Conservation (phyloP, 345 rosid genomes). For the Euclidium syriacum region DNA sequence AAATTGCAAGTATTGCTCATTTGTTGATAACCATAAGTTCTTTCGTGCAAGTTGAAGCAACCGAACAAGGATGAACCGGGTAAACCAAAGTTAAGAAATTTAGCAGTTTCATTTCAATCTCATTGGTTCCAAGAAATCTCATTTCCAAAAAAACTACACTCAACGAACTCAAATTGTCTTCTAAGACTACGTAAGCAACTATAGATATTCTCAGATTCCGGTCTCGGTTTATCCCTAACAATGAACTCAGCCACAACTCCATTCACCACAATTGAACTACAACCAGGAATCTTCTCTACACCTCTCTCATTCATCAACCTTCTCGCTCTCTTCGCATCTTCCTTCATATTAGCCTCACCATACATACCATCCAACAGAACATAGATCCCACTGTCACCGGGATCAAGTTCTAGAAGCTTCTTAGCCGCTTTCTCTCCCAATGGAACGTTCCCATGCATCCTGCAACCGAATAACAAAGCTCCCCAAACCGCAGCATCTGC, state of each 20-base stretch:
- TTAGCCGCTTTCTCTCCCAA: slow-evolving; percentile 70
- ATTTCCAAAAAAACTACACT: background rate
- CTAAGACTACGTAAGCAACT: slow-evolving; percentile 50
- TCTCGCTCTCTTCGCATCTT: slow-evolving; percentile 54
- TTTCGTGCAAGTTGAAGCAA: too few species aligned
- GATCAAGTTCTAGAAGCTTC: slow-evolving; percentile 78
- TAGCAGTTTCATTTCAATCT: background rate
- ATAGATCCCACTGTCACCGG: slow-evolving; percentile 71
- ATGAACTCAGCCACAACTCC: slow-evolving; percentile 62
- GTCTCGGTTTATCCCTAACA: slow-evolving; percentile 64
- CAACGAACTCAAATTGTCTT: slow-evolving; percentile 30
- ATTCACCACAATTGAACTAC: slow-evolving; percentile 65
- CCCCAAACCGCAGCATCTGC: slow-evolving; percentile 85
- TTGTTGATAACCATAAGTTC: too few species aligned
- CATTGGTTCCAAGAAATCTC: background rate
- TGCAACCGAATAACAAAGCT: slow-evolving; percentile 72
- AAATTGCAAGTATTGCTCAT: too few species aligned
- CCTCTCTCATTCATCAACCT: slow-evolving; percentile 67
- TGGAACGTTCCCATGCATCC: slow-evolving; percentile 51
- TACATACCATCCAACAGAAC: slow-evolving; percentile 75
- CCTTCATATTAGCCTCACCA: slow-evolving; percentile 71
- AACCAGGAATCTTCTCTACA: slow-evolving; percentile 77
- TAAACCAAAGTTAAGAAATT: too few species aligned
- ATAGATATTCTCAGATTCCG: slow-evolving; percentile 40
- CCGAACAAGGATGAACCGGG: too few species aligned